Percentiles rank a stretch among this genome's conserved stretches.
phyloP scores from a whole-genome alignment of 2,329 filamentous ascomycete genomes.

The Penicillium sp. region DNA sequence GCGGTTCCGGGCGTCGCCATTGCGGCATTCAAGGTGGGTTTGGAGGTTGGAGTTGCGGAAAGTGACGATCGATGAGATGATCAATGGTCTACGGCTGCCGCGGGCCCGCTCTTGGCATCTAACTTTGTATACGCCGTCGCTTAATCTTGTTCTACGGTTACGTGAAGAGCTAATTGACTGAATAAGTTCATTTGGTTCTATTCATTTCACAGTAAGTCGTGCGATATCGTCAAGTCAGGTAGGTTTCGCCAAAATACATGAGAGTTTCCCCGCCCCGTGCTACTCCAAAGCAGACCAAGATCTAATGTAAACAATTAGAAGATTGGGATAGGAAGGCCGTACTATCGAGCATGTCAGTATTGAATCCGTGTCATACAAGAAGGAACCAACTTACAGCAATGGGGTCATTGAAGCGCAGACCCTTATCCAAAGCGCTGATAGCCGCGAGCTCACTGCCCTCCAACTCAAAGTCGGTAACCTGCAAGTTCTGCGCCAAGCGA shows the following conservation, averaged over 20 bases:
- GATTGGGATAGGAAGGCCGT: slow-evolving; percentile 51
- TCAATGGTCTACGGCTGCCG: not conserved
- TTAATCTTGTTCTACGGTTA: not conserved
- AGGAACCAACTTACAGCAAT: slow-evolving; percentile 57
- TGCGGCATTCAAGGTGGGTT: not conserved
- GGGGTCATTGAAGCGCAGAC: slow-evolving; percentile 75
- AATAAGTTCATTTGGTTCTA: not conserved
- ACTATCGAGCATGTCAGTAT: slow-evolving; percentile 37
- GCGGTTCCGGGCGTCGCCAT: slow-evolving; percentile 11
- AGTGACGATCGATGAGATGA: slow-evolving; percentile 5
- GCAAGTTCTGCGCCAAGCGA: slow-evolving; percentile 46
- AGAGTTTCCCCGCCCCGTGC: not conserved
- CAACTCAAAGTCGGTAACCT: slow-evolving; percentile 65
- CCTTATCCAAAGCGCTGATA: slow-evolving; percentile 64
- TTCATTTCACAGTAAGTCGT: slow-evolving; percentile 10
- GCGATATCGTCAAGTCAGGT: not conserved
- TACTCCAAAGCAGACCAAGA: not conserved
- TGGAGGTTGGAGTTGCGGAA: slow-evolving; percentile 3
- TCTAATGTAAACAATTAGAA: slow-evolving; percentile 42
- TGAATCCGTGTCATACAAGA: not conserved
- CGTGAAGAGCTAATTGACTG: not conserved
- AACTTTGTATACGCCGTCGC: not conserved
- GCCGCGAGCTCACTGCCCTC: slow-evolving; percentile 63
- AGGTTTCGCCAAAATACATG: slow-evolving; percentile 7
- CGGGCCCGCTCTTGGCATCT: slow-evolving; percentile 13